Evolutionary conservation across 2,329 filamentous ascomycete species (phyloP).

Genomic region (Zymoseptoria brevis): DNA sequence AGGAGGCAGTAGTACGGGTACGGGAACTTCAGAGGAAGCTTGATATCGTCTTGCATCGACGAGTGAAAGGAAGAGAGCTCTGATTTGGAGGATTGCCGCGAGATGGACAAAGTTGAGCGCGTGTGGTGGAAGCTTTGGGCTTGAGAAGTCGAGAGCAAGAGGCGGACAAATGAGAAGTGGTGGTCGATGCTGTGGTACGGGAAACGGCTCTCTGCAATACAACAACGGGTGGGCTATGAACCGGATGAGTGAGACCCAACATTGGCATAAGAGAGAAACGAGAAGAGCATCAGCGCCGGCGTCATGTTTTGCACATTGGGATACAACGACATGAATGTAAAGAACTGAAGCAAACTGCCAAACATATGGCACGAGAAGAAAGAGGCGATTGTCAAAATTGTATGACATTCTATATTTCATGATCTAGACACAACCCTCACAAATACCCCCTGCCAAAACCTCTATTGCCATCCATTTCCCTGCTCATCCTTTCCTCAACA

Average conservation of each 20-base stretch:
- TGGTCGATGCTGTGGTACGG: background rate
- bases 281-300: background rate
- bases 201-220: no score
- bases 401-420: background rate
- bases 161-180: background rate
- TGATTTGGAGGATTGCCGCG: background rate
- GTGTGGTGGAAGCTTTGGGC: background rate
- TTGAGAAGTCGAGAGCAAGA: background rate
- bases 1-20: conserved; percentile 16
- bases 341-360: background rate
- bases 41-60: conserved; percentile 3
- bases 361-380: background rate
- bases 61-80: background rate
- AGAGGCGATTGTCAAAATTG: background rate
- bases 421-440: background rate
- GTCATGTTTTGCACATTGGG: background rate
- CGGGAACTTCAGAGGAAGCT: conserved; percentile 25
- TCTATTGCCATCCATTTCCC: background rate
- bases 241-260: background rate
- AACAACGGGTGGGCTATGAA: background rate
- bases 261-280: background rate
- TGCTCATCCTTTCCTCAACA: conserved; percentile 27
- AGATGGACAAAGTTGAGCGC: background rate
- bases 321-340: background rate
- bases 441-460: background rate